Percentiles rank a stretch among this genome's conserved stretches.
These are phyloP conservation scores for Exophiala aquamarina DNA, from an alignment of 2,329 filamentous ascomycete genomes.

Conservation along the genomic window DNA sequence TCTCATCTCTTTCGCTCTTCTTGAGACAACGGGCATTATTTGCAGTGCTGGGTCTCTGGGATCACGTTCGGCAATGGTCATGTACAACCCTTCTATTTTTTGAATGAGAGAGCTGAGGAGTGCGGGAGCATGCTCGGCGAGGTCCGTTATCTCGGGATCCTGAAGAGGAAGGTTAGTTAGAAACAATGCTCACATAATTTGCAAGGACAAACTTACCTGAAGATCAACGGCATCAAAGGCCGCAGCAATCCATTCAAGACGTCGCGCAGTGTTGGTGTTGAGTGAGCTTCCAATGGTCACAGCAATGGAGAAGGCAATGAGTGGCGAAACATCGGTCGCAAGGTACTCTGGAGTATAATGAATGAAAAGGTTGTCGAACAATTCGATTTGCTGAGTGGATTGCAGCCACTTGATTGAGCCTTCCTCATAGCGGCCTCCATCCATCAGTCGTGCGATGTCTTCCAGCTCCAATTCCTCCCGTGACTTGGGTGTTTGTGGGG, in stretches of 20 bases:
- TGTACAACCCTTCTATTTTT: constrained; percentile 52
- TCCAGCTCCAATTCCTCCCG: constrained; percentile 42
- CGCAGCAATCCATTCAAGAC: constrained; percentile 59
- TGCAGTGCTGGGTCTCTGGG: constrained; percentile 54
- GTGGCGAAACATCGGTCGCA: constrained; percentile 50
- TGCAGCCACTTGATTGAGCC: constrained; percentile 60
- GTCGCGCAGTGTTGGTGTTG: constrained; percentile 52
- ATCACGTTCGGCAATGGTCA: constrained; percentile 53
- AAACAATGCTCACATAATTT: background rate
- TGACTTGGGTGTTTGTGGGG: constrained; percentile 26
- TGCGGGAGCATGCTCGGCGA: constrained; percentile 25
- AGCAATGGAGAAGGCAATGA: constrained; percentile 61
- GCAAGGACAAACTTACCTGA: constrained; percentile 40
- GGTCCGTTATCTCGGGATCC: constrained; percentile 29
- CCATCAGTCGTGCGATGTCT: constrained; percentile 43
- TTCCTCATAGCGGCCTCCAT: constrained; percentile 42
- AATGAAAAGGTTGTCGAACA: constrained; percentile 64
- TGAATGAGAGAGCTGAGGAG: constrained; percentile 44
- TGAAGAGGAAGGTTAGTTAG: constrained; percentile 16
- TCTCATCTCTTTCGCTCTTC: constrained; percentile 39
- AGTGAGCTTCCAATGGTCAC: constrained; percentile 61
- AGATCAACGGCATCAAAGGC: constrained; percentile 57
- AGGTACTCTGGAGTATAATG: constrained; percentile 59
- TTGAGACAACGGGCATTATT: constrained; percentile 48
- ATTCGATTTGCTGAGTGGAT: constrained; percentile 56